Evolutionary conservation across 352 stramenopile species (phyloP).

Genomic region (Globisporangium viniferum): DNA sequence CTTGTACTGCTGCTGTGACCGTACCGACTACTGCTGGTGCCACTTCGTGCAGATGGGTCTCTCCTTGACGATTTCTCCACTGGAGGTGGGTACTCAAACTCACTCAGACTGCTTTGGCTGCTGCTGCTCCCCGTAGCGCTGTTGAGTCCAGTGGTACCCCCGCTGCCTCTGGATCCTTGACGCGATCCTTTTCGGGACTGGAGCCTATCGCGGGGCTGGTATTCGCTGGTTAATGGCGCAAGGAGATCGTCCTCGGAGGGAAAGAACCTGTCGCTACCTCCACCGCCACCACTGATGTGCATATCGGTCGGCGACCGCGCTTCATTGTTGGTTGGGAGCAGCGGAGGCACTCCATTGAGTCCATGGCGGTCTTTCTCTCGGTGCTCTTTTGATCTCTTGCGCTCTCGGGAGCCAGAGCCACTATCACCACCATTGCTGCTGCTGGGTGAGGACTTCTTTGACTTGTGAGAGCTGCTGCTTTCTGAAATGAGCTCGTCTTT

Average conservation of each 20-base stretch:
- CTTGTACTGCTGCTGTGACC: not conserved
- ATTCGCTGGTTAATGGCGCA: slow-evolving; percentile 38
- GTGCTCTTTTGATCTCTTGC: slow-evolving; percentile 10
- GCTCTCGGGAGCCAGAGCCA: not conserved
- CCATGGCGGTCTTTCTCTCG: slow-evolving; percentile 2
- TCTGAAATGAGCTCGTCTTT: slow-evolving; percentile 5
- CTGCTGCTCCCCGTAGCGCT: slow-evolving; percentile 15
- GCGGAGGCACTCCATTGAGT: not conserved
- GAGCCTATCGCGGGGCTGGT: slow-evolving; percentile 68
- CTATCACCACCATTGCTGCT: slow-evolving; percentile 4
- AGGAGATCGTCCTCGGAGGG: slow-evolving; percentile 38
- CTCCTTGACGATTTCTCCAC: not conserved
- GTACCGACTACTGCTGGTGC: slow-evolving; percentile 16
- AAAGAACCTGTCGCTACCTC: slow-evolving; percentile 18
- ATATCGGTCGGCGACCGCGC: slow-evolving; percentile 5
- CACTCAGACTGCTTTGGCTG: slow-evolving; percentile 31
- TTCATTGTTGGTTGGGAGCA: slow-evolving; percentile 19
- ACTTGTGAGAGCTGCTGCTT: slow-evolving; percentile 14
- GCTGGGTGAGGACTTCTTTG: slow-evolving; percentile 6
- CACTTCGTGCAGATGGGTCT: not conserved
- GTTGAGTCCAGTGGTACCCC: slow-evolving; percentile 12
- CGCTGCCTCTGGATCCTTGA: slow-evolving; percentile 40
- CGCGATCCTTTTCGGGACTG: slow-evolving; percentile 74
- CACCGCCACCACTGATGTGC: not conserved
- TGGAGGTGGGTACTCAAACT: slow-evolving; percentile 38